Conservation (phyloP, 805 yeast genomes). For the Hanseniaspora guilliermondii region DNA sequence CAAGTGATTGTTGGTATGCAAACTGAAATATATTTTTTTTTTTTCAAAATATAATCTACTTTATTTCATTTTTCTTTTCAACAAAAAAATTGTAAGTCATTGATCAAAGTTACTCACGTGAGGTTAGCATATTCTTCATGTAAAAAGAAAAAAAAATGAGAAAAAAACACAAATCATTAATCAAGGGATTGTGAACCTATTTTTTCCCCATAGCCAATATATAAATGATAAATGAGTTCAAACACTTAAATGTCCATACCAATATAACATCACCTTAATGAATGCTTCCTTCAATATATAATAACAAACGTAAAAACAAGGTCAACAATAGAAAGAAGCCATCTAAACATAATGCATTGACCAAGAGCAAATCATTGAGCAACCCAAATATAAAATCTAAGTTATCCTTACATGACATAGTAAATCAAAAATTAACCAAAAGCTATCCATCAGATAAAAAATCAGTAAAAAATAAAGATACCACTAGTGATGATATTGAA, state of each 20-base stretch:
- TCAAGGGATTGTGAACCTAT: too few relatives aligned
- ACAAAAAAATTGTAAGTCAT: not conserved
- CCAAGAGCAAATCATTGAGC: not conserved
- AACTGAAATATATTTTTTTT: too few relatives aligned
- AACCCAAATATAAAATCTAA: not conserved
- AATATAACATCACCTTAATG: too few relatives aligned
- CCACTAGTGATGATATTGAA: not conserved
- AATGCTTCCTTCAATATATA: slow-evolving; percentile 4
- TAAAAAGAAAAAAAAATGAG: too few relatives aligned
- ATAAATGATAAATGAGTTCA: too few relatives aligned
- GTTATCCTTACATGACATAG: not conserved
- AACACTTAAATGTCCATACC: too few relatives aligned
- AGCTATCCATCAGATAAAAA: not conserved
- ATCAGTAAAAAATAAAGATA: not conserved
- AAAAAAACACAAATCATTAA: too few relatives aligned
- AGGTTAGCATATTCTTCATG: not conserved
- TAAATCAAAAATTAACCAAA: not conserved
- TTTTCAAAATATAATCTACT: too few relatives aligned
- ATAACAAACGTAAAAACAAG: not conserved
- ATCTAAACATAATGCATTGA: not conserved
- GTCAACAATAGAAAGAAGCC: not conserved
- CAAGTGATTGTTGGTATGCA: not conserved
- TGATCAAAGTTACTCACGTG: not conserved
- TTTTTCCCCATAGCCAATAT: too few relatives aligned
- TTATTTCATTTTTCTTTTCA: too few relatives aligned